These are phyloP conservation scores for Calamus simplicifolius DNA, from an alignment of 176 grass and related monocot genomes.

Conservation along the genomic window DNA sequence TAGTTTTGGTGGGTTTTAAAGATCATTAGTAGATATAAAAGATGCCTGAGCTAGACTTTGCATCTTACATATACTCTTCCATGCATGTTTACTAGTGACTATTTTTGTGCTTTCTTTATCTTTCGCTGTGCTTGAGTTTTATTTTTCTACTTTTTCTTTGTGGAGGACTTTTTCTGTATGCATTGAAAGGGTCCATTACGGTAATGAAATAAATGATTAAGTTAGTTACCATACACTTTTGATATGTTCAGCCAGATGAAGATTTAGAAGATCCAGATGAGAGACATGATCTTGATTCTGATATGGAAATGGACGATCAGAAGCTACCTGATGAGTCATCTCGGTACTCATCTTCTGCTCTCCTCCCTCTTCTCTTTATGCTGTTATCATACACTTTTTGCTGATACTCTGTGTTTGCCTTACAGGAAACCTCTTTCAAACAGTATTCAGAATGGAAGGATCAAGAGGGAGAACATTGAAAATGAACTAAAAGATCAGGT, in stretches of 20 bases:
- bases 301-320: constrained; percentile 53
- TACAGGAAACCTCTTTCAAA: constrained; percentile 36
- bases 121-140: too few relatives aligned
- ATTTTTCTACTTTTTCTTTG: too few relatives aligned
- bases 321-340: constrained; percentile 35
- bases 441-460: constrained; percentile 39
- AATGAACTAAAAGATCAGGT: constrained; percentile 54
- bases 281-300: constrained; percentile 66
- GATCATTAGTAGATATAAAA: too few relatives aligned
- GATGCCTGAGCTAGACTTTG: too few relatives aligned
- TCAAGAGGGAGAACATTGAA: constrained; percentile 69
- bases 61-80: too few relatives aligned
- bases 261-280: constrained; percentile 80
- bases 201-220: too few relatives aligned
- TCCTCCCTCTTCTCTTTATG: background rate
- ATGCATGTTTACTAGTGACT: too few relatives aligned
- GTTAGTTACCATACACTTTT: background rate
- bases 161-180: too few relatives aligned
- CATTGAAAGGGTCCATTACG: too few relatives aligned
- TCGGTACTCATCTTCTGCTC: constrained; percentile 5
- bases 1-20: too few relatives aligned
- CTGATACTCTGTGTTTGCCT: constrained; percentile 6
- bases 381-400: constrained; percentile 1
- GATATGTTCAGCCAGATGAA: constrained; percentile 65
- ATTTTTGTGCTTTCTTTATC: too few relatives aligned